Conservation (phyloP, 345 rosid genomes). For the Raphanus sativus region DNA sequence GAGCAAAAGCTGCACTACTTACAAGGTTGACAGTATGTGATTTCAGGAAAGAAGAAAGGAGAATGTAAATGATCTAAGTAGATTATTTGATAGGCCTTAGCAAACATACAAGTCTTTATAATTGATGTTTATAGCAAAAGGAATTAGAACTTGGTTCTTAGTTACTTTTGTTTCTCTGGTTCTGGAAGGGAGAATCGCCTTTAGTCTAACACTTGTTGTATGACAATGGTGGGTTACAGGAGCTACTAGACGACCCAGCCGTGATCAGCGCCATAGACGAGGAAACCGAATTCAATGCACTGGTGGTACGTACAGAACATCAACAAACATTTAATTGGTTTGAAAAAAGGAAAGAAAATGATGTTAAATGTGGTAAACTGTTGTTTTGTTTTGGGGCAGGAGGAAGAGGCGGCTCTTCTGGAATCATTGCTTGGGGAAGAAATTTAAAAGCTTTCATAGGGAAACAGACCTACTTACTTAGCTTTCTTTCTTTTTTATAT, state of each 20-base stretch:
- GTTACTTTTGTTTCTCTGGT: background rate
- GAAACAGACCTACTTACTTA: background rate
- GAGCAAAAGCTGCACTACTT: slow-evolving; percentile 2
- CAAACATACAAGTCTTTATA: background rate
- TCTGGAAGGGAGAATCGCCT: background rate
- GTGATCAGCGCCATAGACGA: slow-evolving; percentile 75
- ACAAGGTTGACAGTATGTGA: background rate
- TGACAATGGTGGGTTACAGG: slow-evolving; percentile 48
- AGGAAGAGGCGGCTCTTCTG: slow-evolving; percentile 83
- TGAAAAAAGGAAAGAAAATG: background rate
- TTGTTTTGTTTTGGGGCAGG: slow-evolving; percentile 52
- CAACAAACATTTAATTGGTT: background rate
- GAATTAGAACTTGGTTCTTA: background rate
- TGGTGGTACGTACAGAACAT: slow-evolving; percentile 71
- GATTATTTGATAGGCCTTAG: background rate
- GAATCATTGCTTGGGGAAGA: slow-evolving; percentile 76
- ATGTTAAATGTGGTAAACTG: slow-evolving; percentile 20
- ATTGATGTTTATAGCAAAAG: background rate
- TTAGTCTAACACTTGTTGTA: background rate
- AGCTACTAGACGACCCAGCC: slow-evolving; percentile 80
- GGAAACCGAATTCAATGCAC: slow-evolving; percentile 89
- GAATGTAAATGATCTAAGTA: background rate
- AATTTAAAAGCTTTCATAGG: slow-evolving; percentile 32
- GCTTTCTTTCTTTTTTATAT: slow-evolving; percentile 5
- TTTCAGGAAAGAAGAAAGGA: background rate